Evolutionary conservation across 805 yeast species (phyloP).

Genomic region (Schwanniomyces occidentalis): DNA sequence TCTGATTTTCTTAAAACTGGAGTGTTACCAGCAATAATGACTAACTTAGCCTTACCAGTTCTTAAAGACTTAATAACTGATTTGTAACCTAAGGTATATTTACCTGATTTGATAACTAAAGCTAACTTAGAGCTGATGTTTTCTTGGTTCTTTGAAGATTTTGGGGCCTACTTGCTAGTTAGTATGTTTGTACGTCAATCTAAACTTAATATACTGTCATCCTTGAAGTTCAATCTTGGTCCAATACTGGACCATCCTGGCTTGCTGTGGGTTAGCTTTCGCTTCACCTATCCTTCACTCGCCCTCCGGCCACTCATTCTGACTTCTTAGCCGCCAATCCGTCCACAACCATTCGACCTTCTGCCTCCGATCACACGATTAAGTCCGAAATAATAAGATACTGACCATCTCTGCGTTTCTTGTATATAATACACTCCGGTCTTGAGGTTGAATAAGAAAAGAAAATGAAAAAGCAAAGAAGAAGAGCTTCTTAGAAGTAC

Average conservation of each 20-base stretch:
- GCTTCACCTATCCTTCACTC: too few relatives aligned
- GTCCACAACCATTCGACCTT: neutral
- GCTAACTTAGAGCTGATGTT: conserved; percentile 98
- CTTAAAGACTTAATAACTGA: conserved; percentile 97
- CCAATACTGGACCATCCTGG: too few relatives aligned
- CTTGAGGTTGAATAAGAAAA: conserved; percentile 26
- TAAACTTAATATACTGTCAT: too few relatives aligned
- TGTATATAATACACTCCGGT: conserved; percentile 89
- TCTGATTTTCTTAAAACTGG: conserved; percentile 99
- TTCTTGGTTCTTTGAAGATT: conserved; percentile 78
- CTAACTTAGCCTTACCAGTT: conserved; percentile 98
- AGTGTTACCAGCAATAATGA: conserved; percentile 98
- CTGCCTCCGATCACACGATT: neutral
- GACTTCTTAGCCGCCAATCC: too few relatives aligned
- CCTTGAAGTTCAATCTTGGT: too few relatives aligned
- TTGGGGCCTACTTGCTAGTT: conserved; percentile 83
- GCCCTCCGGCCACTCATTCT: too few relatives aligned
- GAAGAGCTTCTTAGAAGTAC: too few relatives aligned
- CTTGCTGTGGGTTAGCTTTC: too few relatives aligned
- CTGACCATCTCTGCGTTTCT: conserved; percentile 97
- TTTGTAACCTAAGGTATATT: conserved; percentile 99
- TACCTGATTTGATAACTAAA: conserved; percentile 98
- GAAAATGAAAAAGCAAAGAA: conserved; percentile 1
- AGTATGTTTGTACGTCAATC: conserved; percentile 28
- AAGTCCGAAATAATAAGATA: conserved; percentile 32